Conservation (phyloP, 1,139 yeast genomes). For the Arxiozyma telluris region DNA sequence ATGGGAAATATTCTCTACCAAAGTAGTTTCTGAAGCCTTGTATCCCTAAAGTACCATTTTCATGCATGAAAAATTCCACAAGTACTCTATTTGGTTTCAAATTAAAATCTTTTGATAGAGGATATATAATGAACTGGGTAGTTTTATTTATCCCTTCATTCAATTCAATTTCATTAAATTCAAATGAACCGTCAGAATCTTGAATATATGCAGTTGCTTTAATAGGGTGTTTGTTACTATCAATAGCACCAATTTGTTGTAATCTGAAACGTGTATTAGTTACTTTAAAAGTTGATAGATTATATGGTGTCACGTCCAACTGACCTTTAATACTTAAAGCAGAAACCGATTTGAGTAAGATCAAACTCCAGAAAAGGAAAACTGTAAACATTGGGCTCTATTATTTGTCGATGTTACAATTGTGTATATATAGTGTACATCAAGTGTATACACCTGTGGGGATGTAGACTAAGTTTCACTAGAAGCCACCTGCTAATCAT, state of each 20-base stretch:
- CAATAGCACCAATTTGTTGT: conserved; percentile 22
- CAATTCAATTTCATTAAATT: conserved; percentile 23
- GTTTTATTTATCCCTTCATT: conserved; percentile 19
- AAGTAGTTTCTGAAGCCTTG: conserved; percentile 26
- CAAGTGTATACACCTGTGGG: background rate
- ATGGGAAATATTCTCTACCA: conserved; percentile 30
- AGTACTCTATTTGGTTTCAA: conserved; percentile 29
- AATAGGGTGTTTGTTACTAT: conserved; percentile 11
- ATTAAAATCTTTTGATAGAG: conserved; percentile 28
- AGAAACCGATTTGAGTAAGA: background rate
- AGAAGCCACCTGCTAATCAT: background rate
- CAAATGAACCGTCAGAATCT: conserved; percentile 23
- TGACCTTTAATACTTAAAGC: conserved; percentile 11
- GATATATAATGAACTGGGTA: conserved; percentile 23
- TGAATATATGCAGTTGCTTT: conserved; percentile 10
- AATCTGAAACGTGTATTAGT: conserved; percentile 22
- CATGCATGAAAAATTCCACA: conserved; percentile 17
- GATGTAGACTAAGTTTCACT: background rate
- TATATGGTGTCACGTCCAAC: conserved; percentile 16
- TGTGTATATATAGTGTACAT: background rate
- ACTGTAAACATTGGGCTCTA: background rate
- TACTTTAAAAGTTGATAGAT: conserved; percentile 16
- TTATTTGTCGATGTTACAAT: no score
- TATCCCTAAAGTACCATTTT: conserved; percentile 12
- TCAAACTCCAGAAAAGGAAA: background rate